Percentiles rank a stretch among this genome's conserved stretches.
These are phyloP conservation scores for Tylopilus intermedius DNA, from an alignment of 768 basidiomycete genomes.

Conservation along the genomic window DNA sequence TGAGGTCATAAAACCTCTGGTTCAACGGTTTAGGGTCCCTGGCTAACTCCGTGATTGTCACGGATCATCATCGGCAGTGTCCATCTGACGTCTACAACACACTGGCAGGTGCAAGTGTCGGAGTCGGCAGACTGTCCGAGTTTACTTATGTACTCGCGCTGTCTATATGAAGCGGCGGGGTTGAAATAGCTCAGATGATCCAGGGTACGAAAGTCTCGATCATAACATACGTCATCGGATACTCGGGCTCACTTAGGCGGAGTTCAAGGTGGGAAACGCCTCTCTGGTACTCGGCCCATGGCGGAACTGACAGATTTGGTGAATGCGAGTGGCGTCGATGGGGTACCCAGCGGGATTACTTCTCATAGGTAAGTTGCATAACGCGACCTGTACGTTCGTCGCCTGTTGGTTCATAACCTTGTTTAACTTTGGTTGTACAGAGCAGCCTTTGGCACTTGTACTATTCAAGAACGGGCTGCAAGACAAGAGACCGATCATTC, in stretches of 20 bases:
- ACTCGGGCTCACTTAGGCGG: conserved; percentile 50
- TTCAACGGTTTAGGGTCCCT: conserved; percentile 41
- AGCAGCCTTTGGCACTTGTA: conserved; percentile 29
- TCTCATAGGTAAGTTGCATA: conserved; percentile 28
- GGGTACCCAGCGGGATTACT: conserved; percentile 24
- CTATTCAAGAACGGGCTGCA: conserved; percentile 23
- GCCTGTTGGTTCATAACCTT: background rate
- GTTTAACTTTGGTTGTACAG: conserved; percentile 8
- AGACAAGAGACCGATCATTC: background rate
- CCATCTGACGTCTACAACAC: conserved; percentile 80
- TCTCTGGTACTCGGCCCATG: conserved; percentile 73
- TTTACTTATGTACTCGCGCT: conserved; percentile 80
- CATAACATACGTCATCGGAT: conserved; percentile 52
- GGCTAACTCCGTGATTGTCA: conserved; percentile 73
- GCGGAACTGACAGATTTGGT: conserved; percentile 83
- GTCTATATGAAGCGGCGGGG: conserved; percentile 81
- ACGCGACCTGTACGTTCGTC: conserved; percentile 29
- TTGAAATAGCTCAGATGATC: conserved; percentile 75
- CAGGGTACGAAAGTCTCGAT: conserved; percentile 42
- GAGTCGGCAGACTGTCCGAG: conserved; percentile 60
- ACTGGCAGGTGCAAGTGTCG: conserved; percentile 61
- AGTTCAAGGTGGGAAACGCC: conserved; percentile 88
- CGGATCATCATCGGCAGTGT: conserved; percentile 78
- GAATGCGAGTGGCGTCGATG: conserved; percentile 48
- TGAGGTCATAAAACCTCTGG: conserved; percentile 52